phyloP scores from a whole-genome alignment of 345 rosid species.

The Garcia nutans region DNA sequence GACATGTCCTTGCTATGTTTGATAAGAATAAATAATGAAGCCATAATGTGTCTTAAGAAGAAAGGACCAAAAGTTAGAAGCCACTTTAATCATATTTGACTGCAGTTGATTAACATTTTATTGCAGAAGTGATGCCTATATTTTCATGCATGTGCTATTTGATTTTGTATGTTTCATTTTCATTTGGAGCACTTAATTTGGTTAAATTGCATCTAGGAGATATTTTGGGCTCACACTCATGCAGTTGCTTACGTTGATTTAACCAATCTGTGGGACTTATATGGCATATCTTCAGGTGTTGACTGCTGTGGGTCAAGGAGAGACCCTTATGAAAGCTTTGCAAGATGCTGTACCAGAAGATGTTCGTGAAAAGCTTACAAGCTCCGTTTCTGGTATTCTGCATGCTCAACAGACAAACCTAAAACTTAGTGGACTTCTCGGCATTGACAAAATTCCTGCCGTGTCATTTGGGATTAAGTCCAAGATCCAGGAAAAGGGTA shows the following conservation, averaged over 20 bases:
- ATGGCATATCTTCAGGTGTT: constrained; percentile 60
- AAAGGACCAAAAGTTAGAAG: background rate
- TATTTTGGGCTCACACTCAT: background rate
- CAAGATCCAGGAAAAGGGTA: constrained; percentile 38
- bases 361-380: constrained; percentile 76
- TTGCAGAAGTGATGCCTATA: background rate
- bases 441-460: constrained; percentile 39
- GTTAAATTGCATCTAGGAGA: constrained; percentile 5
- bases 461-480: constrained; percentile 35
- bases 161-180: background rate
- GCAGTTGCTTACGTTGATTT: constrained; percentile 19
- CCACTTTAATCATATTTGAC: background rate
- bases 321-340: constrained; percentile 75
- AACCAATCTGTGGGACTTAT: constrained; percentile 18
- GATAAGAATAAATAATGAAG: background rate
- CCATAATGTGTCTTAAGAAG: background rate
- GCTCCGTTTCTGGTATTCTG: constrained; percentile 63
- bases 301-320: constrained; percentile 85
- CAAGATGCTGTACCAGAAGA: constrained; percentile 95
- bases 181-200: background rate
- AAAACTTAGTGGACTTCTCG: constrained; percentile 46
- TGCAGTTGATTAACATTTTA: background rate
- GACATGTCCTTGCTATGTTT: background rate
- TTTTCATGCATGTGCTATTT: background rate
- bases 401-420: constrained; percentile 48